phyloP scores from a whole-genome alignment of 371 early-diverging fungal genomes.

The Mucor mucedo region DNA sequence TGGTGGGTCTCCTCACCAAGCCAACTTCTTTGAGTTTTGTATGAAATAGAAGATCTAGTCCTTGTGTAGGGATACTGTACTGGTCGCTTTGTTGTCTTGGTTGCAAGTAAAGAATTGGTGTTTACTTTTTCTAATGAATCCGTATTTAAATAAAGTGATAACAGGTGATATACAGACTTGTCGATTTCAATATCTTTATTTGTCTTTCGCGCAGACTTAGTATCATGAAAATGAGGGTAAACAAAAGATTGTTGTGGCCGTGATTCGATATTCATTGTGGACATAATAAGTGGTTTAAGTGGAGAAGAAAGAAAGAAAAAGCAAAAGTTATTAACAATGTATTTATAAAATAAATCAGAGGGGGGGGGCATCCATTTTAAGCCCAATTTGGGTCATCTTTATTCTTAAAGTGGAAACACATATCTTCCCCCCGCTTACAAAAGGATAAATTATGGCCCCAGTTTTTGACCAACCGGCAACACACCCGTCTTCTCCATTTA shows the following conservation, averaged over 20 bases:
- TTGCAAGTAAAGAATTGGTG: background rate
- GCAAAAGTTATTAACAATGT: background rate
- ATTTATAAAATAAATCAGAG: background rate
- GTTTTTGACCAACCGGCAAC: constrained; percentile 1
- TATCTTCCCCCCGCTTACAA: background rate
- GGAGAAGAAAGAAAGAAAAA: background rate
- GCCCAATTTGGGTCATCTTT: constrained; percentile 3
- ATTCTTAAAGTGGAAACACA: background rate
- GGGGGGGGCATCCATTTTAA: constrained; percentile 3
- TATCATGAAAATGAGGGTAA: constrained; percentile 24
- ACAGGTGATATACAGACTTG: constrained; percentile 24
- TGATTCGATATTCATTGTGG: constrained; percentile 18
- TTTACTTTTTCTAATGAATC: constrained; percentile 3
- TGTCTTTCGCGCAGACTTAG: constrained; percentile 6
- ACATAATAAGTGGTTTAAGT: constrained; percentile 1
- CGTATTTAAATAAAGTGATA: constrained; percentile 20
- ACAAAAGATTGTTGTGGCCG: constrained; percentile 12
- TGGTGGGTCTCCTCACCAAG: constrained; percentile 20
- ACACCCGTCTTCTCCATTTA: background rate
- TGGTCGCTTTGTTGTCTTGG: background rate
- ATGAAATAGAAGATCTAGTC: background rate
- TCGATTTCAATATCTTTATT: constrained; percentile 27
- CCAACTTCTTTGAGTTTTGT: constrained; percentile 17
- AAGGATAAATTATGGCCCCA: constrained; percentile 6
- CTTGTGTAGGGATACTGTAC: constrained; percentile 14